Evolutionary conservation across 352 stramenopile species (phyloP), one percentile per base, ranked within the genome.

Genomic region (Globisporangium recalcitrans): DNA sequence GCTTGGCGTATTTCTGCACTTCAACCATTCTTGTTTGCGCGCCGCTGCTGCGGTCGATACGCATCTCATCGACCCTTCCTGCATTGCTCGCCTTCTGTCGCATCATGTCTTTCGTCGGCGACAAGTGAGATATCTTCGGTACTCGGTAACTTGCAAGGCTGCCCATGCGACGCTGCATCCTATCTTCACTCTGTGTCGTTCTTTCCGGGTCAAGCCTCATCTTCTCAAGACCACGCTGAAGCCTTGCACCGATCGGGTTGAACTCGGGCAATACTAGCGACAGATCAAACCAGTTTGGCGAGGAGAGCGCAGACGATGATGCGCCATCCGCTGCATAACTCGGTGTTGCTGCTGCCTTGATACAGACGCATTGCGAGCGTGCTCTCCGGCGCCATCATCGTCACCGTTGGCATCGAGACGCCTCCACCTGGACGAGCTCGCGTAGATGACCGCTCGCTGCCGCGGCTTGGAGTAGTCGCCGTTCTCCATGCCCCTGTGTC

Each of bases 251-350:
- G 1, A 80, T 69, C 3, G 68, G 51, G 54, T 88, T 47, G 1
- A 63, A 48, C 58, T 85, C 75, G 0, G 80, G 74, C 26, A 88
- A 55, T 34, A 88, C 55, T 62, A 91, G 60, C 2, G 82, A 78
- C 29, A 91, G 69, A 42, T 91, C 79, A 66, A 87, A 88, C 79
- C 78, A 89, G 44, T 66, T 76, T 14, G 82, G 80, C 26, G 73
- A 65, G 13, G 42, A 52, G 6, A 68, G 49, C 16, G 55, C 49
- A 6, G 57, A 62, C n/a, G 42, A 34, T 4, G 9, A 24, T 4
- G 27, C 38, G 4, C 21, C 22, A 26, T 22, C 26, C 51, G 59
- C 21, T 36, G 59, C 27, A 40, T 60, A 24, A 1, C 24, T 54
- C 51, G 34, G 10, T 60, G 59, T 19, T 58, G 59, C 21, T 61